Base-by-base conservation (phyloP, 2,329 filamentous ascomycete species). In the Diaporthe caulivora region DNA sequence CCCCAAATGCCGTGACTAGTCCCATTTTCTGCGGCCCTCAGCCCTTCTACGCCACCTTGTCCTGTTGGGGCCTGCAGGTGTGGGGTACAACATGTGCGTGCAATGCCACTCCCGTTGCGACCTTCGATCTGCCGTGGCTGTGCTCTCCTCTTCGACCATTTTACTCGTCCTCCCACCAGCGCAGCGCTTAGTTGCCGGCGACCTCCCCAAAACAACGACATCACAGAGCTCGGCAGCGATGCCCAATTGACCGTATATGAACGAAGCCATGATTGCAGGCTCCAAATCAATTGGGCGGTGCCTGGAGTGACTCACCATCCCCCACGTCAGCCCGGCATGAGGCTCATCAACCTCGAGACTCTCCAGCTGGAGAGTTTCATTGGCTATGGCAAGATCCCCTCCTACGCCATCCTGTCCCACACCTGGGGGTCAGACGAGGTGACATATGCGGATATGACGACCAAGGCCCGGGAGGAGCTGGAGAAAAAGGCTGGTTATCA, bases 301-400 rank as follows among this genome's bases (percentile, higher is more conserved):
- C 44, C 31, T 51, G 44, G 44, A 9, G 24, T 26, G 62, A 26
- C 44, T 37, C 62, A 31, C 11, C 37, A 1, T 9, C 51, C 44
- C n/a, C 62, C 62, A 65, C 62, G 51, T 37, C 29, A 21, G 42
- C 44, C 62, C 62, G 54, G 34, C 49, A 71, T 71, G 69, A 71
- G 69, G 55, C 55, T 71, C 37, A 60, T 71, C 54, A 64, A 71
- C 34, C 34, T 64, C 17, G 24, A 71, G 4, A 64, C 55, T 51
- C 69, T 71, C 69, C 18, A 31, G 42, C 57, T 71, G 37, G 69
- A 71, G 55, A 57, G 44, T 51, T 71, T 71, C 54, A 51, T 37
- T 9, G 69, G 55, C 9, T 62, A 71, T 21, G 54, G 65, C 51
- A 70, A 71, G 29, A 57, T 71, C 10, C 69, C 69, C 18, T 29